phyloP scores from a whole-genome alignment of 1,284 basidiomycete genomes.

The Sporisorium sorghi region DNA sequence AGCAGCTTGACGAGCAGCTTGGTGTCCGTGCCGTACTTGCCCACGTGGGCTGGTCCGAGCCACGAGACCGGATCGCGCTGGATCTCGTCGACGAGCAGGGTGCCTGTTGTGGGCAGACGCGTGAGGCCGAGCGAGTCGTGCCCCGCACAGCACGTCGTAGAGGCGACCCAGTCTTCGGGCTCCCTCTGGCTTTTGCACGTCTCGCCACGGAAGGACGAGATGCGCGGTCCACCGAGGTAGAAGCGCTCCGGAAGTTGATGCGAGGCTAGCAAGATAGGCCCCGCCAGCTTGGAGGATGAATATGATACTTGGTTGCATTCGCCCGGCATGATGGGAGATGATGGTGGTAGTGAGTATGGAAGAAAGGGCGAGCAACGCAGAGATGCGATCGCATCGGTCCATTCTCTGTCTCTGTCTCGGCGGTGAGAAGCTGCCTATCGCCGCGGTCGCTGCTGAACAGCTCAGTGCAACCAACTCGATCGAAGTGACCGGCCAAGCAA shows the following conservation, averaged over 20 bases:
- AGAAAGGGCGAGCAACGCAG: background rate
- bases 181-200: conserved; percentile 18
- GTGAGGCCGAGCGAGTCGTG: conserved; percentile 40
- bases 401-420: background rate
- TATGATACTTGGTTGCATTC: conserved; percentile 6
- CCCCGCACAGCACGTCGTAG: conserved; percentile 40
- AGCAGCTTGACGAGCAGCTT: conserved; percentile 43
- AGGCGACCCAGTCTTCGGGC: conserved; percentile 43
- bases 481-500: conserved; percentile 15
- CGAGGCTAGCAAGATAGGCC: conserved; percentile 29
- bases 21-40: conserved; percentile 35
- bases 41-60: conserved; percentile 24
- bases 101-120: conserved; percentile 19
- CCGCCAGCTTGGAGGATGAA: conserved; percentile 6
- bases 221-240: conserved; percentile 36
- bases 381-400: conserved; percentile 2
- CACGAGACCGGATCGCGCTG: conserved; percentile 14
- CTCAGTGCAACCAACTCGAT: no score
- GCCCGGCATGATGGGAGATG: conserved; percentile 12
- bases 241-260: conserved; percentile 44
- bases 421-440: background rate
- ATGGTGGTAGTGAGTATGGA: background rate
- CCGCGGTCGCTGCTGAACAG: background rate
- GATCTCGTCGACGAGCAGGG: conserved; percentile 33
- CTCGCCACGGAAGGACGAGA: conserved; percentile 31